Base-by-base conservation (phyloP, 768 basidiomycete species). In the Tylopilus plumbeoviolaceoides region DNA sequence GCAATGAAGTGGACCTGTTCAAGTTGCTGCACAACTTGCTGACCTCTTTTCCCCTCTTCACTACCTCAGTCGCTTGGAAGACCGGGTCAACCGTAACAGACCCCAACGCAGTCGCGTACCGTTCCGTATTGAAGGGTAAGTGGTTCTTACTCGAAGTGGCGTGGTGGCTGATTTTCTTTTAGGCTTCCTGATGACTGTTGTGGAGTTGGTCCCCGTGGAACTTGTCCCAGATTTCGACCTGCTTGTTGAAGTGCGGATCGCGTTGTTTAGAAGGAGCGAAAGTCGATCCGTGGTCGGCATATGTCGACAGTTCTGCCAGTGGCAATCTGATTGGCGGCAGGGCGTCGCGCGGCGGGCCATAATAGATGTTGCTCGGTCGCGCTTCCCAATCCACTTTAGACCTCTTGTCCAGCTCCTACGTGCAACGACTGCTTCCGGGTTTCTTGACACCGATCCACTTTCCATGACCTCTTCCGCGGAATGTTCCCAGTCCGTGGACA, bases 51-150 rank as follows among this genome's bases (percentile, higher is more conserved):
- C 87, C 90, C 4, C 65, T 91, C 12, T 91, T 92, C 56, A 88
- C 89, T 15, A 86, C 87, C 11, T 73, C 86, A 7, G 65, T 79
- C 8, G 85, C 88, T 2, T 86, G 84, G 82, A 82, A 77, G 50
- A 77, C 77, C 7, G 86, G 80, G 2, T 88, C 87, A 11, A 76
- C 79, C 1, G 72, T 89, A 15, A 84, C 83, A 10, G 86, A 89
- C 59, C 82, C 86, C 1, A 92, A 94, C 61, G 82, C 85, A 1
- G 79, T 88, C 23, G 87, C 86, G 0, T 90, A 82, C 63, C 82
- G 91, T 30, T 88, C 89, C 7, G 84, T 93, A 14, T 59, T 93
- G 48, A 95, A 94, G 81, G 89, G 92, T 91, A 41, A 31, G 74
- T 64, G 5, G 18, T 35, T 5, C 50, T 41, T 7, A 31, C 7